phyloP scores from a whole-genome alignment of 2,329 filamentous ascomycete genomes.

The Fusarium sp. region DNA sequence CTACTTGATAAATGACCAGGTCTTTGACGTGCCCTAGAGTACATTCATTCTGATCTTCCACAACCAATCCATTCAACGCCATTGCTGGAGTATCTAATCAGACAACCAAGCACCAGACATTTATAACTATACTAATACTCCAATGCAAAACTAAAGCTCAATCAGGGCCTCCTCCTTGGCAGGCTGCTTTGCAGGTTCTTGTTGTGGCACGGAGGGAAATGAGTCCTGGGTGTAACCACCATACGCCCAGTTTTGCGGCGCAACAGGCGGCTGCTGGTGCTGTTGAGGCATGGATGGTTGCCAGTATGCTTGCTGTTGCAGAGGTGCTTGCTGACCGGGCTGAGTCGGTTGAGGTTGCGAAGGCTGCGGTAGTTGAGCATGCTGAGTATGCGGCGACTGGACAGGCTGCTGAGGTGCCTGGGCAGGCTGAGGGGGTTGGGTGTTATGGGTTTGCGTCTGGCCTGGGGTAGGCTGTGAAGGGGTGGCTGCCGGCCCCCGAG shows the following conservation, averaged over 20 bases:
- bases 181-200: constrained; percentile 56
- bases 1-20: constrained; percentile 4
- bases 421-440: constrained; percentile 44
- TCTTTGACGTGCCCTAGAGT: constrained; percentile 6
- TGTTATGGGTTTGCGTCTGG: constrained; percentile 40
- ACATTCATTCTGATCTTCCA: constrained; percentile 27
- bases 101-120: constrained; percentile 1
- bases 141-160: constrained; percentile 67
- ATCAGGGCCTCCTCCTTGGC: constrained; percentile 82
- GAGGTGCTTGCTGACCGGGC: constrained; percentile 43
- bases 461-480: constrained; percentile 49
- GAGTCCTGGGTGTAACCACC: constrained; percentile 66
- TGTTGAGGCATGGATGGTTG: constrained; percentile 50
- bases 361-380: constrained; percentile 49
- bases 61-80: constrained; percentile 29
- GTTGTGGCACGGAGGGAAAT: constrained; percentile 70
- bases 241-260: constrained; percentile 59
- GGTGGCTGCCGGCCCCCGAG: constrained; percentile 55
- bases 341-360: constrained; percentile 45
- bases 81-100: constrained; percentile 3
- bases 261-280: constrained; percentile 46
- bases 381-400: constrained; percentile 28
- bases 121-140: not conserved
- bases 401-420: constrained; percentile 46
- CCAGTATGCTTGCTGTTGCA: constrained; percentile 52